These are phyloP conservation scores for Exophiala xenobiotica DNA, from an alignment of 2,329 filamentous ascomycete genomes.

Conservation along the genomic window DNA sequence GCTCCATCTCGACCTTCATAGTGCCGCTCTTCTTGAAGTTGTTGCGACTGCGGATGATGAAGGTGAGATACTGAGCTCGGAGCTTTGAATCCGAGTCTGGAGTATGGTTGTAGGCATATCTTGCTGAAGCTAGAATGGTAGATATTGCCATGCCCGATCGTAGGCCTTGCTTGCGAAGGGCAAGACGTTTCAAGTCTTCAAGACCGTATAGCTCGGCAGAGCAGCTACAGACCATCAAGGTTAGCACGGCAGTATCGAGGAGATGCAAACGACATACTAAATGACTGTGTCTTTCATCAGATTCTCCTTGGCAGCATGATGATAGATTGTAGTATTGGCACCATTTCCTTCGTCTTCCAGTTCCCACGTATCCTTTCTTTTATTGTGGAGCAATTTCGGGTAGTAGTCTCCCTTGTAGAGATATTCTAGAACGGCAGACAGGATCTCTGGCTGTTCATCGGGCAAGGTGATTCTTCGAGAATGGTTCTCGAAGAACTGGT, in stretches of 20 bases:
- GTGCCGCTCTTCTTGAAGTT: conserved; percentile 93
- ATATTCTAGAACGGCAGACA: conserved; percentile 85
- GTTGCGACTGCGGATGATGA: conserved; percentile 82
- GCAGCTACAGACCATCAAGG: conserved; percentile 54
- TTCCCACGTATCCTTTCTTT: conserved; percentile 75
- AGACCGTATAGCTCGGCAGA: conserved; percentile 81
- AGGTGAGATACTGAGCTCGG: conserved; percentile 83
- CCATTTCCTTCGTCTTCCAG: conserved; percentile 63
- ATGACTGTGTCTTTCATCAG: conserved; percentile 86
- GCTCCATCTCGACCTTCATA: conserved; percentile 93
- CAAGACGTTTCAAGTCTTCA: conserved; percentile 78
- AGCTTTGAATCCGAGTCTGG: conserved; percentile 89
- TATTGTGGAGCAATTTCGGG: conserved; percentile 78
- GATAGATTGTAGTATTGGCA: conserved; percentile 63
- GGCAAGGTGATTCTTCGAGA: conserved; percentile 75
- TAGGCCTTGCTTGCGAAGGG: conserved; percentile 84
- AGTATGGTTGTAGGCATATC: conserved; percentile 85
- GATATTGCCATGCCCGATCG: conserved; percentile 79
- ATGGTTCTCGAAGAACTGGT: conserved; percentile 60
- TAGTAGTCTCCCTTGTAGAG: conserved; percentile 95
- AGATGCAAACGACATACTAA: conserved; percentile 54
- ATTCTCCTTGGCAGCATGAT: conserved; percentile 62
- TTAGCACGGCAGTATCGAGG: conserved; percentile 26
- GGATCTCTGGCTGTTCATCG: conserved; percentile 84
- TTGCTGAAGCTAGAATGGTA: conserved; percentile 82